A percentile compares a stretch with the other conserved stretches of the same genome.
phyloP scores from a whole-genome alignment of 2,329 filamentous ascomycete species.

The Ramichloridium luteum region DNA sequence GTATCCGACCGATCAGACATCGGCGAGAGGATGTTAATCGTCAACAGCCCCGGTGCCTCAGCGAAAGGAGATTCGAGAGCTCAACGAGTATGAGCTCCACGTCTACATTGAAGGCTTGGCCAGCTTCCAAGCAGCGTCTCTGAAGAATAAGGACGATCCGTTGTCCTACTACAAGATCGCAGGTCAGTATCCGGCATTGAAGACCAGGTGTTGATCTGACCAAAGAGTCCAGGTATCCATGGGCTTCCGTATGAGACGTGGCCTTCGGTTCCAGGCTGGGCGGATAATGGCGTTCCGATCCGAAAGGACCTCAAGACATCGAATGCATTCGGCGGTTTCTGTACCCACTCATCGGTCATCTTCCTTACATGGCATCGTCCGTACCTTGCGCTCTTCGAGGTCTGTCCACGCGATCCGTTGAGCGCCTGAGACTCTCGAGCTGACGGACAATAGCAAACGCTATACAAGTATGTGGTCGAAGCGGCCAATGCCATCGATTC shows the following conservation, averaged over 20 bases:
- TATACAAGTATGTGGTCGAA: neutral
- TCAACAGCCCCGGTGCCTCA: neutral
- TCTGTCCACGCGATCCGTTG: too few relatives aligned
- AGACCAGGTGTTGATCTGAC: neutral
- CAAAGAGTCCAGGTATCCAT: constrained; percentile 52
- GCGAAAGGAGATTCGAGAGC: neutral
- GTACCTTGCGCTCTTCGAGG: constrained; percentile 2
- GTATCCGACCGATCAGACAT: neutral
- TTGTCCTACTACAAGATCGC: constrained; percentile 70
- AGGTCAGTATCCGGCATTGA: constrained; percentile 39
- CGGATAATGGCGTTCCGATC: constrained; percentile 1
- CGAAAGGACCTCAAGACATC: neutral
- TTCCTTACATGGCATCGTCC: constrained; percentile 3
- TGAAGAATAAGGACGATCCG: constrained; percentile 37
- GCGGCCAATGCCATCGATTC: neutral
- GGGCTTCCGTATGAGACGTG: constrained; percentile 55
- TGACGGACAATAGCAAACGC: constrained; percentile 1
- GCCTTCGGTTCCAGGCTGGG: constrained; percentile 38
- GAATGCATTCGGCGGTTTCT: constrained; percentile 48
- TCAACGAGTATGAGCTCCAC: neutral
- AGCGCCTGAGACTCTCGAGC: too few relatives aligned
- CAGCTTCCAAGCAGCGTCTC: constrained; percentile 56
- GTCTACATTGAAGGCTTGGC: constrained; percentile 25
- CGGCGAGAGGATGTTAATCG: neutral
- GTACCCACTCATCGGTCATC: constrained; percentile 1